Evolutionary conservation across 1,284 basidiomycete species (phyloP).

Genomic region (Agaricales sp.): DNA sequence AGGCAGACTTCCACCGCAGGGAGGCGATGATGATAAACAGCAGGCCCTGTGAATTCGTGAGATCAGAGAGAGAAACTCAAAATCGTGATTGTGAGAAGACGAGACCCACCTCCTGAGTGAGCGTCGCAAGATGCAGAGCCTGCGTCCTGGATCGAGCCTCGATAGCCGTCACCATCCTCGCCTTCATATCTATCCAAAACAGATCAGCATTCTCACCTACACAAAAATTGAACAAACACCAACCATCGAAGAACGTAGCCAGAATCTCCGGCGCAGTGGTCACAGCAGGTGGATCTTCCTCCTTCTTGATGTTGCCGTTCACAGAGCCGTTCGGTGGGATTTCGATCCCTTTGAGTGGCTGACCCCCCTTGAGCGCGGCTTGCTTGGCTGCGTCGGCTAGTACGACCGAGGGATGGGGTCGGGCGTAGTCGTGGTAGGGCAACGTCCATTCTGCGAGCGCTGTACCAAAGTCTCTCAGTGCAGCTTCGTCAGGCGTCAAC

Average conservation of each 20-base stretch:
- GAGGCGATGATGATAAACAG: slow-evolving; percentile 56
- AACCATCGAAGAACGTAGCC: slow-evolving; percentile 51
- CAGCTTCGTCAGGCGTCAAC: slow-evolving; percentile 54
- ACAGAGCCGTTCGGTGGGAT: slow-evolving; percentile 32
- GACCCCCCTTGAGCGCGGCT: slow-evolving; percentile 57
- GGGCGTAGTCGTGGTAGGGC: slow-evolving; percentile 60
- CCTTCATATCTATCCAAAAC: slow-evolving; percentile 34
- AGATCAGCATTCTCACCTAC: slow-evolving; percentile 4
- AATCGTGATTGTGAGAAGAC: slow-evolving; percentile 2
- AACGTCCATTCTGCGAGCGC: slow-evolving; percentile 63
- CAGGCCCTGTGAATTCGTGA: slow-evolving; percentile 46
- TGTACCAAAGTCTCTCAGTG: slow-evolving; percentile 45
- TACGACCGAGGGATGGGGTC: slow-evolving; percentile 57
- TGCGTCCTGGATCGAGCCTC: slow-evolving; percentile 34
- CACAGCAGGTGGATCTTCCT: slow-evolving; percentile 52
- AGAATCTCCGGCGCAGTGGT: slow-evolving; percentile 49
- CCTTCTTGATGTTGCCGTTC: slow-evolving; percentile 53
- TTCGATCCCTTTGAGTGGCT: slow-evolving; percentile 53
- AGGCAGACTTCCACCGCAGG: slow-evolving; percentile 55
- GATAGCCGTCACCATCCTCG: slow-evolving; percentile 34
- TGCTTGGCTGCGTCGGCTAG: slow-evolving; percentile 64
- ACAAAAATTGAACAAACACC: slow-evolving; percentile 9
- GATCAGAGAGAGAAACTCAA: no score
- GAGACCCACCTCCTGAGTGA: slow-evolving; percentile 57
- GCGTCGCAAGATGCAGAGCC: slow-evolving; percentile 54